Percentiles rank a stretch among this genome's conserved stretches.
These are phyloP conservation scores for Umbelopsis isabellina DNA, from an alignment of 192 early-diverging fungal species.

Conservation along the genomic window DNA sequence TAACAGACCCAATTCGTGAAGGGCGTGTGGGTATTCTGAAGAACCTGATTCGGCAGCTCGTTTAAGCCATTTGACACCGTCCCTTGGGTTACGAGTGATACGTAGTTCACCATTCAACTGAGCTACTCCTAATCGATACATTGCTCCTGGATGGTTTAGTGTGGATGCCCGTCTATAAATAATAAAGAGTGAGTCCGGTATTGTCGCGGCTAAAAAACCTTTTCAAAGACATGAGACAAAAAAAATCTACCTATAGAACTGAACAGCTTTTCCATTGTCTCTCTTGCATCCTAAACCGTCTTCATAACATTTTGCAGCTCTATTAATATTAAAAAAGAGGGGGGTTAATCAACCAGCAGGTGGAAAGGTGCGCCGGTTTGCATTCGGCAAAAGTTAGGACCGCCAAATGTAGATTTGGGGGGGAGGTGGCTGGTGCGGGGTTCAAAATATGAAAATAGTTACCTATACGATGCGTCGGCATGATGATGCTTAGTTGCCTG, in stretches of 20 bases:
- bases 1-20: constrained; percentile 61
- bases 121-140: constrained; percentile 66
- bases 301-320: constrained; percentile 67
- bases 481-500: constrained; percentile 72
- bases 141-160: constrained; percentile 66
- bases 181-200: neutral
- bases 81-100: constrained; percentile 54
- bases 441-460: constrained; percentile 20
- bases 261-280: constrained; percentile 60
- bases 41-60: constrained; percentile 61
- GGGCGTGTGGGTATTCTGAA: constrained; percentile 60
- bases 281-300: constrained; percentile 65
- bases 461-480: constrained; percentile 66
- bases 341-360: neutral
- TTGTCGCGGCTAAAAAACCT: neutral
- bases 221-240: neutral
- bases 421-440: neutral
- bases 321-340: constrained; percentile 12
- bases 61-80: constrained; percentile 66
- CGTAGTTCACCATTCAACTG: constrained; percentile 64
- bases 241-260: constrained; percentile 66
- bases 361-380: neutral
- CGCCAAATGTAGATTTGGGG: neutral
- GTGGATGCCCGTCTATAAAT: constrained; percentile 64
- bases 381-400: constrained; percentile 17